phyloP scores from a whole-genome alignment of 2,329 filamentous ascomycete species.

The Microdochium bolleyi region DNA sequence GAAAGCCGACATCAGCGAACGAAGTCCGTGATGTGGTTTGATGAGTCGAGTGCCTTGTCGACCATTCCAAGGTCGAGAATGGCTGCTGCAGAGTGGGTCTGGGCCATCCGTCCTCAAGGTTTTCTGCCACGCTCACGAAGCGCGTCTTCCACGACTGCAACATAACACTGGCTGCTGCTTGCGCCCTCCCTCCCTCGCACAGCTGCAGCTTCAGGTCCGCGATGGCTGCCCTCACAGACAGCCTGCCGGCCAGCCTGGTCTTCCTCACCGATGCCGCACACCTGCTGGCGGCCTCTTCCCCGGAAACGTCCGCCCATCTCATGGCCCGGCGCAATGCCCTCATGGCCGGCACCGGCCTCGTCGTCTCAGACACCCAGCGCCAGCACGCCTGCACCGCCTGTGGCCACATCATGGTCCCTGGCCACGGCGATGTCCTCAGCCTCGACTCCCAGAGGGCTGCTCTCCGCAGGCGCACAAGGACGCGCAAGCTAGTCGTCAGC shows the following conservation, averaged over 20 bases:
- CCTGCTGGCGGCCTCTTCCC: slow-evolving; percentile 41
- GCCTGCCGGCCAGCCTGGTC: slow-evolving; percentile 13
- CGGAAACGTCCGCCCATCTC: slow-evolving; percentile 50
- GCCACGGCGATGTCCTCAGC: slow-evolving; percentile 32
- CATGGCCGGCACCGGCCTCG: slow-evolving; percentile 36
- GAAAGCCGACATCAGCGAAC: too few species aligned
- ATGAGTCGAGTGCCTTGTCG: background rate
- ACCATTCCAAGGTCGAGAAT: background rate
- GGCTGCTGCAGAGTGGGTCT: background rate
- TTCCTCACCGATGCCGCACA: slow-evolving; percentile 54
- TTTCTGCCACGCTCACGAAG: background rate
- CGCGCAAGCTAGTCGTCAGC: background rate
- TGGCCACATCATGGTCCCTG: slow-evolving; percentile 51
- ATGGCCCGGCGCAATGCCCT: slow-evolving; percentile 45
- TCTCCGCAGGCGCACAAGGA: slow-evolving; percentile 30
- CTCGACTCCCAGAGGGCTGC: slow-evolving; percentile 33
- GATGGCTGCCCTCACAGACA: slow-evolving; percentile 5
- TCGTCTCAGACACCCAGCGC: slow-evolving; percentile 37
- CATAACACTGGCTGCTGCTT: too few species aligned
- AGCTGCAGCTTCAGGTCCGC: too few species aligned
- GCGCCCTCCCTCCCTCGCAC: too few species aligned
- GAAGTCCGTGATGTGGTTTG: too few species aligned
- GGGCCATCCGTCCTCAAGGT: background rate
- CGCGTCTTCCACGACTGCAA: too few species aligned
- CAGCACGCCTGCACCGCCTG: slow-evolving; percentile 52